Evolutionary conservation across 2,329 filamentous ascomycete genomes (phyloP), one percentile per base, ranked within the genome.

Genomic region (Epichloe uncinata): DNA sequence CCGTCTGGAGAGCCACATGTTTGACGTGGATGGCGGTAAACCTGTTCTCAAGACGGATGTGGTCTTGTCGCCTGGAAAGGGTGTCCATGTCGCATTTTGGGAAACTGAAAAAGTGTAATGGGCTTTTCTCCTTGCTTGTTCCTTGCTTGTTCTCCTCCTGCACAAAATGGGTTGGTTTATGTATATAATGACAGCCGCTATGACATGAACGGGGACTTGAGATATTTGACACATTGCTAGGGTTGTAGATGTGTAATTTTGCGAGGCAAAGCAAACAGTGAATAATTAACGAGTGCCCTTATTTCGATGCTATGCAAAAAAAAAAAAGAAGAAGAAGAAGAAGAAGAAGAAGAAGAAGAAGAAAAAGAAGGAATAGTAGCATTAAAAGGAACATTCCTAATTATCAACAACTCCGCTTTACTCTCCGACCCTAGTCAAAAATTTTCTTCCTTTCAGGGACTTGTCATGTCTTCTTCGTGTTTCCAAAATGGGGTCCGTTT

Each of bases 1-100:
- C 49, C 66, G 72, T 11, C 70, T 88, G 7, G 76, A 80, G 58
- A 77, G 69, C 58, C 67, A 73, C 56, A 81, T 81, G 78, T 55
- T 62, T 7, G 63, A 66, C n/a, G 57, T 79, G 37, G 77, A 81
- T 57, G 72, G 72, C 13, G 78, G 76, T 1, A 61, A 67, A 1
- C 77, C 78, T 5, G 63, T 61, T 47, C 65, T 83, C 53, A 79
- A 75, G 69, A 65, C 75, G 1, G 77, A 82, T 58, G 78, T 84
- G 57, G 76, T 81, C 37, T 57, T 83, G 56, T 72, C 73, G 57
- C 80, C 80, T 0, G 75, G 70, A 0, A 68, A 81, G 44, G 80
- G 79, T 2, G 79, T 84, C 13, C 67, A 61, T 45, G 73, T 83
- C 20, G 74, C 73, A 1, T 75, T 83, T 52, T 78, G 70, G 67